Base-by-base conservation (phyloP, 2,329 filamentous ascomycete genomes). In the Talaromyces marneffei region DNA sequence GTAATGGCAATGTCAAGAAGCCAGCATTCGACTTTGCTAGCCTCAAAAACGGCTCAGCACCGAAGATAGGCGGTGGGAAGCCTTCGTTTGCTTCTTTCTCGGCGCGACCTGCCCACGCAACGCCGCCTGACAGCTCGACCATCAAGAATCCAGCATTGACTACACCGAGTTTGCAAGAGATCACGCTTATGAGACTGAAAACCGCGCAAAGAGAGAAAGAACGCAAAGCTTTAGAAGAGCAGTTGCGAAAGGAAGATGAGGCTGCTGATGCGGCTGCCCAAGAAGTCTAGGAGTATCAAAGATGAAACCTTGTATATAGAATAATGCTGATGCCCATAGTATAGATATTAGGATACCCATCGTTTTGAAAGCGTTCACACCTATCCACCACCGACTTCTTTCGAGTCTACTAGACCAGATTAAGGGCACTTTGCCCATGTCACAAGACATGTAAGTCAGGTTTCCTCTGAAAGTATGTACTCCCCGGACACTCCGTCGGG, bases 171-270 rank as follows among this genome's bases (percentile, higher is more conserved):
- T 63, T 79, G n/a, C 72, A 79, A 64, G 78, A 80, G 48, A 63
- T 77, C 56, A 85, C 81, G 1, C 78, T 85, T 74, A 85, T 82
- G 63, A 78, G 83, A 60, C 65, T 87, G 42, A 82, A 82, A 65
- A 83, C 80, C 60, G 83, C 83, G 1, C 83, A 86, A 70, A 78
- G 77, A 42, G 77, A 78, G 66, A 78, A 79, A 25, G 83, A 86
- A 69, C 79, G 77, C 61, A 78, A 76, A 66, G 76, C 77, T 33
- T 64, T 83, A 12, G 82, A 83, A 63, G 82, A 84, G 57, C 78
- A 85, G 64, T 77, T 83, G 59, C 69, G 75, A 46, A 77, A 76
- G 66, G 78, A 79, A 64, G 81, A 83, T 44, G 77, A 79, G 60
- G 75, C 72, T 4, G 76, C 74, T 3, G 73, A 74, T 65, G 72